Conservation (phyloP, 805 yeast genomes). For the Metschnikowia corniflorae region DNA sequence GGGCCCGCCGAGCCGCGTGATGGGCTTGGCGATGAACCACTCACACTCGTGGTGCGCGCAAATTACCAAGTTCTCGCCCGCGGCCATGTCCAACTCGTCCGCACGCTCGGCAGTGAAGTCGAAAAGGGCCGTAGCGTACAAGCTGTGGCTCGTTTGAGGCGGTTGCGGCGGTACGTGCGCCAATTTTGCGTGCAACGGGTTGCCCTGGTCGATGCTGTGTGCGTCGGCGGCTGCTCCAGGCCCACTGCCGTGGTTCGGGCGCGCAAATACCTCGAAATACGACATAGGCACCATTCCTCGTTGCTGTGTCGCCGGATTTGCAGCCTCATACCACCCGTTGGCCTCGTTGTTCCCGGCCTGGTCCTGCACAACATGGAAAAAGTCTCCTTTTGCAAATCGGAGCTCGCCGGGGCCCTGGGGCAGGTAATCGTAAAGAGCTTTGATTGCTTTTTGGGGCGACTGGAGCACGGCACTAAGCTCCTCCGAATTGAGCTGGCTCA, state of each 20-base stretch:
- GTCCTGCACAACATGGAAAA: slow-evolving; percentile 63
- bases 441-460: slow-evolving; percentile 79
- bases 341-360: slow-evolving; percentile 23
- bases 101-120: slow-evolving; percentile 79
- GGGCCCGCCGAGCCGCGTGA: slow-evolving; percentile 93
- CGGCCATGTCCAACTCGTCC: slow-evolving; percentile 80
- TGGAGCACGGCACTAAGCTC: slow-evolving; percentile 25
- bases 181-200: slow-evolving; percentile 20
- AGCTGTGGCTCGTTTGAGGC: slow-evolving; percentile 40
- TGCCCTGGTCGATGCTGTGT: slow-evolving; percentile 18
- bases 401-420: slow-evolving; percentile 83
- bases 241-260: slow-evolving; percentile 37
- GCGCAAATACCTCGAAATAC: slow-evolving; percentile 75
- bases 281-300: slow-evolving; percentile 86
- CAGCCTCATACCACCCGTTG: slow-evolving; percentile 81
- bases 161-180: slow-evolving; percentile 14
- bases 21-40: slow-evolving; percentile 98
- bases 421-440: slow-evolving; percentile 71
- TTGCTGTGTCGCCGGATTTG: slow-evolving; percentile 73
- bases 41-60: slow-evolving; percentile 96
- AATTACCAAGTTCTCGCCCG: slow-evolving; percentile 86
- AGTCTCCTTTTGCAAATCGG: slow-evolving; percentile 76
- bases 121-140: slow-evolving; percentile 83
- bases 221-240: slow-evolving; percentile 17
- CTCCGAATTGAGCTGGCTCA: slow-evolving; percentile 14